Percentiles rank a stretch among this genome's conserved stretches.
phyloP scores from a whole-genome alignment of 129 eudicot genomes.

The Flaveria brownii region DNA sequence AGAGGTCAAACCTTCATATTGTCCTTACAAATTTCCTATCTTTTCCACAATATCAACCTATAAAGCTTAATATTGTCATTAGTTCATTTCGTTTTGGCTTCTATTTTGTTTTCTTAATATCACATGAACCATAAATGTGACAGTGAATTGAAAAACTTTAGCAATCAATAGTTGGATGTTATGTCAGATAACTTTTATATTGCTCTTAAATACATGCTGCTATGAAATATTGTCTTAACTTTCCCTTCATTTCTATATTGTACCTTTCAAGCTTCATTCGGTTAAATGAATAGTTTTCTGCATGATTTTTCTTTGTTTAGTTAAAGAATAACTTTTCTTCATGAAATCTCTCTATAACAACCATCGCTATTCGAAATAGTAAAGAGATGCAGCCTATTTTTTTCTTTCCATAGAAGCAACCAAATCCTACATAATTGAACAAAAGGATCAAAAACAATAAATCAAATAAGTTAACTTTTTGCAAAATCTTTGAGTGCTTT shows the following conservation, averaged over 20 bases:
- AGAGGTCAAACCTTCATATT: not conserved
- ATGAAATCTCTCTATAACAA: not conserved
- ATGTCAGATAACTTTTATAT: not conserved
- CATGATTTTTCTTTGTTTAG: not conserved
- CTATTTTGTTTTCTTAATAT: not conserved
- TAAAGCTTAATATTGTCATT: not conserved
- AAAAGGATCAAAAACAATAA: not conserved
- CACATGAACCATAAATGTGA: too few relatives aligned
- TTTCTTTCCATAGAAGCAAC: conserved; percentile 1
- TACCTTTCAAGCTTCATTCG: not conserved
- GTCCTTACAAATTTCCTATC: not conserved
- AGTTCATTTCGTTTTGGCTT: not conserved
- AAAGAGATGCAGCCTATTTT: not conserved
- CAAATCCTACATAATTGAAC: not conserved
- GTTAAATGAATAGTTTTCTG: not conserved
- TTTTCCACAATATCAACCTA: not conserved
- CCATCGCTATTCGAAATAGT: not conserved
- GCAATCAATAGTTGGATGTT: not conserved
- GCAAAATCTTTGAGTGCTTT: not conserved
- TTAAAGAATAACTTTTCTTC: not conserved
- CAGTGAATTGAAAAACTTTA: too few relatives aligned
- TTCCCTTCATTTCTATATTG: not conserved
- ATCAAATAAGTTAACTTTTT: not conserved
- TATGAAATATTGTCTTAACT: not conserved
- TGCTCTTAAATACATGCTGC: not conserved